Evolutionary conservation across 2,329 filamentous ascomycete species (phyloP).

Genomic region (Colletotrichum tanaceti): DNA sequence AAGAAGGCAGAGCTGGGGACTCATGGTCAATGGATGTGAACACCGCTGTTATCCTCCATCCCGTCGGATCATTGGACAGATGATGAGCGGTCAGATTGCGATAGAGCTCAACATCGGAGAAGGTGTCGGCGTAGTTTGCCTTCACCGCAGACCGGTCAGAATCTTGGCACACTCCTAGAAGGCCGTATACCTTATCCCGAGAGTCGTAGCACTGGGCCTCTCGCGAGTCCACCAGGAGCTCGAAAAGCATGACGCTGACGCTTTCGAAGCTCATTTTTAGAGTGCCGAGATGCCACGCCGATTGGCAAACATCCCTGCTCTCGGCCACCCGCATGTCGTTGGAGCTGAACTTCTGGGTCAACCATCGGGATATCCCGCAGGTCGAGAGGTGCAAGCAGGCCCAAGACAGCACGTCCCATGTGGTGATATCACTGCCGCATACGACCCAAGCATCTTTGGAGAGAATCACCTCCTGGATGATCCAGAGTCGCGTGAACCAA

Average conservation of each 20-base stretch:
- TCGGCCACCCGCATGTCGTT: not conserved
- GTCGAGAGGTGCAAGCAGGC: conserved; percentile 14
- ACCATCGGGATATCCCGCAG: conserved; percentile 15
- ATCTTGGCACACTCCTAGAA: conserved; percentile 12
- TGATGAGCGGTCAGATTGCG: not conserved
- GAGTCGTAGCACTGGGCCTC: conserved; percentile 12
- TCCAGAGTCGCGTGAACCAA: conserved; percentile 34
- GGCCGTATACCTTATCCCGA: conserved; percentile 32
- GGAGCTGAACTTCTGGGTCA: not conserved
- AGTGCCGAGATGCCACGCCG: conserved; percentile 13
- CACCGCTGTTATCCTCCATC: not conserved
- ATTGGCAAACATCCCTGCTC: conserved; percentile 9
- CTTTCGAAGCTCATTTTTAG: conserved; percentile 1
- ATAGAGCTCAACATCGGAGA: conserved; percentile 2
- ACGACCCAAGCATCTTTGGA: conserved; percentile 24
- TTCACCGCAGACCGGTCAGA: not conserved
- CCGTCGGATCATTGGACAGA: not conserved
- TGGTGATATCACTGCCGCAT: conserved; percentile 9
- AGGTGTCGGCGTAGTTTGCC: conserved; percentile 16
- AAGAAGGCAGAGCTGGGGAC: conserved; percentile 20
- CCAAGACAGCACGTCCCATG: not conserved
- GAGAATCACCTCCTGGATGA: conserved; percentile 27
- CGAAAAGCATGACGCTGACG: not conserved
- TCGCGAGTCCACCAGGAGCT: not conserved
- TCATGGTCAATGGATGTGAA: conserved; percentile 23